Conservation (phyloP, 495 filamentous ascomycete species). For the Pyrenula massariospora region DNA sequence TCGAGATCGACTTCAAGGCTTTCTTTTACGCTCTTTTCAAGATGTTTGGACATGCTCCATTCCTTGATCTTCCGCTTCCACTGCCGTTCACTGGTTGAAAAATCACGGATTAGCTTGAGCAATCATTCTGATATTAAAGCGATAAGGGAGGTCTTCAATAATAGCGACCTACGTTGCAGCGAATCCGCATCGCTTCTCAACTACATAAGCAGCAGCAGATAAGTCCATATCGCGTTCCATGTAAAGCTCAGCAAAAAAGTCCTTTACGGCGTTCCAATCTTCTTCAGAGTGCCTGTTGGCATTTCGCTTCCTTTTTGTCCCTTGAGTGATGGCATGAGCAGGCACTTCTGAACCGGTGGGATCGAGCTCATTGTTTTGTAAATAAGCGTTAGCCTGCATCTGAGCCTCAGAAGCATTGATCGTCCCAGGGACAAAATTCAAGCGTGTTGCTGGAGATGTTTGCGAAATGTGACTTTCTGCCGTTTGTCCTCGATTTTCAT, state of each 20-base stretch:
- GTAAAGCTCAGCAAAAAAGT: neutral
- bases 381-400: too few relatives aligned
- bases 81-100: neutral
- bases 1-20: neutral
- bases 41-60: neutral
- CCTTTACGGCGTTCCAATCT: neutral
- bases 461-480: too few relatives aligned
- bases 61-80: neutral
- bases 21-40: neutral
- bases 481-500: too few relatives aligned
- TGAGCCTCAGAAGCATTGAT: too few relatives aligned
- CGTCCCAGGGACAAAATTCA: too few relatives aligned
- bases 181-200: neutral
- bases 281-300: neutral
- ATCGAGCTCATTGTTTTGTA: too few relatives aligned
- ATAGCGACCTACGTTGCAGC: neutral
- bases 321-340: too few relatives aligned
- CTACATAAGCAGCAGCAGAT: neutral
- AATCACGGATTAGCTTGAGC: neutral
- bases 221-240: neutral
- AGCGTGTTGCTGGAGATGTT: too few relatives aligned
- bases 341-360: too few relatives aligned
- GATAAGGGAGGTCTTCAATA: too few relatives aligned
- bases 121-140: too few relatives aligned
- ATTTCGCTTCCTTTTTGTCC: neutral